Base-by-base conservation (phyloP, 2,329 filamentous ascomycete species). In the Penicillium sp. region DNA sequence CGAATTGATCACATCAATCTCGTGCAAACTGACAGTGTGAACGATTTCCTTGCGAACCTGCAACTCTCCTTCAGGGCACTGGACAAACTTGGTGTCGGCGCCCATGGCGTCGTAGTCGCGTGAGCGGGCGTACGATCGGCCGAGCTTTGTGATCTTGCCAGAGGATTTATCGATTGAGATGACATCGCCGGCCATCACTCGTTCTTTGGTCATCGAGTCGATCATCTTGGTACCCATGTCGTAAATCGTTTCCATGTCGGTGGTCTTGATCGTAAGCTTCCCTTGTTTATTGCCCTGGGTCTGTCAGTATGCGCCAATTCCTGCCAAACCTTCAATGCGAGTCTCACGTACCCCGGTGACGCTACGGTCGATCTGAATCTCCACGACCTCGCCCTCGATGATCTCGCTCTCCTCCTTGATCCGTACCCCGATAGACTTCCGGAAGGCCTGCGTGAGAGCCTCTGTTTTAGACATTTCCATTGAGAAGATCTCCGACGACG, bases 201-300 rank as follows among this genome's bases (percentile, higher is more conserved):
- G 94, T 82, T 99, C 95, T 80, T 98, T 98, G 67, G 93, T 97
- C 92, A 99, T 97, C 66, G 92, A 92, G 75, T 99, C 95, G 67
- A 99, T 99, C 95, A 99, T 98, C 81, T 98, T 98, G 67, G 90
- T 94, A 66, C 95, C 95, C 93, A 99, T 97, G 73, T 99, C 95
- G 81, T 98, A 99, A 67, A 99, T 91, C 12, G 95, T 96, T 79
- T 99, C 95, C 95, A 99, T 99, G 77, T 99, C 95, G 59, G 94
- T 98, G 11, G 95, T 99, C 82, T 99, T 99, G 82, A 99, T 96
- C 20, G 95, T 99, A 65, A 99, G 88, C 80, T 99, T 99, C 72
- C 95, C 95, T 83, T 97, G 94, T 83, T 98, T 99, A 72, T 95
- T 96, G 67, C 90, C 91, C 84, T 86, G 37, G 1, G 41, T 14